A percentile compares a stretch with the other conserved stretches of the same genome.
Evolutionary conservation across 2,329 filamentous ascomycete genomes (phyloP).

Genomic region (Pseudopithomyces chartarum): DNA sequence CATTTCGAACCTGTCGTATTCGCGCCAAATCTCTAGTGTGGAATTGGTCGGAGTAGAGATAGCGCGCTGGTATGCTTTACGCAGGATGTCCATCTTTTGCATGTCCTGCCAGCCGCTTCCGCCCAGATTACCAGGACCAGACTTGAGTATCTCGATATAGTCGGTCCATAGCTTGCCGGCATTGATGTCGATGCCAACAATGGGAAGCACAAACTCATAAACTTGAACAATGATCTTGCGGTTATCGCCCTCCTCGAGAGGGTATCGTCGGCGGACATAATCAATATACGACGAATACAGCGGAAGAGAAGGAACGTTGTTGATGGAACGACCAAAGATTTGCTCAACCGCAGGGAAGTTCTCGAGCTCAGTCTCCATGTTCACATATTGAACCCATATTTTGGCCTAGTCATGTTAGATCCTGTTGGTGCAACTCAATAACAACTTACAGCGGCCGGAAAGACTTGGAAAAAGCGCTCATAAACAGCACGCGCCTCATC

Average conservation of each 20-base stretch:
- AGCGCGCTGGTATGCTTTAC: constrained; percentile 90
- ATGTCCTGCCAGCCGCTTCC: constrained; percentile 93
- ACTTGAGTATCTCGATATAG: constrained; percentile 91
- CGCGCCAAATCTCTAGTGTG: constrained; percentile 88
- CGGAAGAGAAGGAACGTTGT: constrained; percentile 78
- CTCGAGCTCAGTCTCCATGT: constrained; percentile 87
- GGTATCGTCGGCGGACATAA: constrained; percentile 90
- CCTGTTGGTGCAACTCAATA: constrained; percentile 8
- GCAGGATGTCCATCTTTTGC: constrained; percentile 94
- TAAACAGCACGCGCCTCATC: constrained; percentile 82
- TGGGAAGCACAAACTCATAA: constrained; percentile 90
- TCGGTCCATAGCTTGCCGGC: constrained; percentile 91
- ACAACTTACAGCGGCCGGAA: constrained; percentile 84
- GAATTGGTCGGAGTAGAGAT: constrained; percentile 84
- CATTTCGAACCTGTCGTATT: constrained; percentile 97
- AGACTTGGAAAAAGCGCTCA: constrained; percentile 83
- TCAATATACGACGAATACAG: constrained; percentile 95
- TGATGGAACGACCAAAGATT: constrained; percentile 80
- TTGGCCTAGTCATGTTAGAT: constrained; percentile 74
- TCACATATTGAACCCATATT: constrained; percentile 85
- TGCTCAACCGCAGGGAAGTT: constrained; percentile 80
- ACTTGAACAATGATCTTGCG: constrained; percentile 81
- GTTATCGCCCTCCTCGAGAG: constrained; percentile 75
- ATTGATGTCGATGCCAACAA: constrained; percentile 89
- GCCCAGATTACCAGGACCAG: constrained; percentile 81